These are phyloP conservation scores for Hypoxylon sp. DNA, from an alignment of 2,329 filamentous ascomycete genomes.

Conservation along the genomic window DNA sequence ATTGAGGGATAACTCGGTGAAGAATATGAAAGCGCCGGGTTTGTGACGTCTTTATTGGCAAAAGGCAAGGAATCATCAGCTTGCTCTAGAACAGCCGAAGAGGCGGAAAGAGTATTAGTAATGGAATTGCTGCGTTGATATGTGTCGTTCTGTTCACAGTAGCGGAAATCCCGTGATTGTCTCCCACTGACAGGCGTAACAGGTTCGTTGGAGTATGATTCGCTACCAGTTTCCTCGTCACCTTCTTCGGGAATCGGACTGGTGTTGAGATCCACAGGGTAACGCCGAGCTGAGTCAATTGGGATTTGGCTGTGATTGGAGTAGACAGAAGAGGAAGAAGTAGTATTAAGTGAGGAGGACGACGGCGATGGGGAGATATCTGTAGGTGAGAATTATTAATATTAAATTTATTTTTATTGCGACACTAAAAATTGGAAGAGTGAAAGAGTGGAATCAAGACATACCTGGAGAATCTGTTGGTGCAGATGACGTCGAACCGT, in stretches of 20 bases:
- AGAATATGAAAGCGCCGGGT: slow-evolving; percentile 21
- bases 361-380: slow-evolving; percentile 35
- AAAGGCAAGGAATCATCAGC: slow-evolving; percentile 32
- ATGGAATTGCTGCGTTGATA: slow-evolving; percentile 40
- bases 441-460: slow-evolving; percentile 23
- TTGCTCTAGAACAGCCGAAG: slow-evolving; percentile 34
- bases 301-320: slow-evolving; percentile 31
- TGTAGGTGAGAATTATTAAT: slow-evolving; percentile 33
- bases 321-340: slow-evolving; percentile 47
- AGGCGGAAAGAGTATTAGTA: slow-evolving; percentile 35
- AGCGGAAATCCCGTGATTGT: slow-evolving; percentile 64
- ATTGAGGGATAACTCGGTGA: slow-evolving; percentile 9
- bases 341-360: slow-evolving; percentile 21
- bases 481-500: slow-evolving; percentile 29
- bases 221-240: slow-evolving; percentile 66
- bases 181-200: slow-evolving; percentile 67
- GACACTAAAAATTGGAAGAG: slow-evolving; percentile 11
- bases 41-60: slow-evolving; percentile 33
- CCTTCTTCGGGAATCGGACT: slow-evolving; percentile 65
- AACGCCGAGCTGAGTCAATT: slow-evolving; percentile 55
- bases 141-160: slow-evolving; percentile 52
- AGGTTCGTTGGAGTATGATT: slow-evolving; percentile 64
- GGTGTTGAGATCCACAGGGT: slow-evolving; percentile 59
- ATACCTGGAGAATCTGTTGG: slow-evolving; percentile 28
- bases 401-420: slow-evolving; percentile 1